Percentiles rank a stretch among this genome's conserved stretches.
Conservation (phyloP, 2,329 filamentous ascomycete species). For the Fusarium sp. region DNA sequence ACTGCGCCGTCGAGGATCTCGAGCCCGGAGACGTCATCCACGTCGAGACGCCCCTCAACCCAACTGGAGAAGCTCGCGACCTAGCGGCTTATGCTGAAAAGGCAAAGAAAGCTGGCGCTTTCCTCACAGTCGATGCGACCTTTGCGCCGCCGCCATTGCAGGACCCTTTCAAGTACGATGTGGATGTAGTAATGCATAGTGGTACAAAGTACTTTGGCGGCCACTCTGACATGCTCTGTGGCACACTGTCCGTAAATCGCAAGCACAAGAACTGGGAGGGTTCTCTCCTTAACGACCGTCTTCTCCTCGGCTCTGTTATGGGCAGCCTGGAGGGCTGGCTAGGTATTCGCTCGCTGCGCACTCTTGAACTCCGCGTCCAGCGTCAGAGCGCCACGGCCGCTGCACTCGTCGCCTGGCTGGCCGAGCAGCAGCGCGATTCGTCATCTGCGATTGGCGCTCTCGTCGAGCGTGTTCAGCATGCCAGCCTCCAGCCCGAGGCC, state of each 20-base stretch:
- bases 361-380: conserved; percentile 82
- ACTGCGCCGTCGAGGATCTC: conserved; percentile 72
- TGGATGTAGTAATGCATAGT: conserved; percentile 88
- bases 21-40: conserved; percentile 84
- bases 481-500: conserved; percentile 76
- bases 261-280: conserved; percentile 64
- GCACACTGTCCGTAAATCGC: conserved; percentile 75
- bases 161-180: conserved; percentile 83
- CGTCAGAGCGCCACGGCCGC: conserved; percentile 78
- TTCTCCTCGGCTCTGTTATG: conserved; percentile 85
- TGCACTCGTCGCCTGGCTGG: conserved; percentile 76
- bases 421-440: conserved; percentile 54
- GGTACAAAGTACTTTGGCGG: conserved; percentile 98
- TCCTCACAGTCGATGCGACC: conserved; percentile 86
- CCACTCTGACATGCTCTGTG: conserved; percentile 92
- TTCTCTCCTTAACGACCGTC: conserved; percentile 71
- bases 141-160: conserved; percentile 91
- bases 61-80: conserved; percentile 81
- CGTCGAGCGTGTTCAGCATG: conserved; percentile 74
- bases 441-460: conserved; percentile 58
- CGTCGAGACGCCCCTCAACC: conserved; percentile 93
- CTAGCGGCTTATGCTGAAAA: conserved; percentile 75
- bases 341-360: conserved; percentile 84
- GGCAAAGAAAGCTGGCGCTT: conserved; percentile 77
- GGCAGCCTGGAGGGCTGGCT: conserved; percentile 93